A percentile compares a stretch with the other conserved stretches of the same genome.
Conservation (phyloP, 2,329 filamentous ascomycete genomes). For the Alternaria incomplexa region DNA sequence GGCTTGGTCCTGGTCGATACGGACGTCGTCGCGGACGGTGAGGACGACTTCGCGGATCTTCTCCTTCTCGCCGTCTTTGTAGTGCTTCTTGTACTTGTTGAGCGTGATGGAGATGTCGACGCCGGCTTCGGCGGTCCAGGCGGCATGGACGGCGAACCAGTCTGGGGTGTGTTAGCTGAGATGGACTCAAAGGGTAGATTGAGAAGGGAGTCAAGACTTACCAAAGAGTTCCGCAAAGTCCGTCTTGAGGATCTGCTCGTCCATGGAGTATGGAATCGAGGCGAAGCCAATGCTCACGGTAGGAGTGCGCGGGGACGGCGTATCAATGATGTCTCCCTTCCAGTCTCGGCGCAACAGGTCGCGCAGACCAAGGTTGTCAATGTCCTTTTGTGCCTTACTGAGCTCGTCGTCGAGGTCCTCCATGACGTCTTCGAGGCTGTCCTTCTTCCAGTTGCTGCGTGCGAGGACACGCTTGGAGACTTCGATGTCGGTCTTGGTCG, state of each 20-base stretch:
- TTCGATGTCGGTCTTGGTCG: conserved; percentile 49
- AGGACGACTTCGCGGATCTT: conserved; percentile 57
- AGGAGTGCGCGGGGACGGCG: conserved; percentile 53
- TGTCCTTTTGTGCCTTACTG: conserved; percentile 51
- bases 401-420: conserved; percentile 50
- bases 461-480: conserved; percentile 49
- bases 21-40: conserved; percentile 53
- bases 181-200: not conserved
- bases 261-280: conserved; percentile 55
- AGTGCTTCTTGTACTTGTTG: conserved; percentile 55
- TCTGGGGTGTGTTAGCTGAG: conserved; percentile 20
- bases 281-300: conserved; percentile 56
- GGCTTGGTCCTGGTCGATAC: conserved; percentile 53
- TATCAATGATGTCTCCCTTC: conserved; percentile 57
- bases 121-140: conserved; percentile 55
- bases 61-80: conserved; percentile 50
- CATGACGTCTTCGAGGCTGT: conserved; percentile 52
- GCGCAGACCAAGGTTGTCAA: conserved; percentile 50
- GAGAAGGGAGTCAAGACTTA: not conserved
- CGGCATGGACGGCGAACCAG: conserved; percentile 57
- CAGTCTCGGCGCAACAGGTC: conserved; percentile 56
- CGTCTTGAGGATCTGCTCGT: conserved; percentile 54
- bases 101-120: conserved; percentile 54
- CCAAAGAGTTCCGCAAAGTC: conserved; percentile 55
- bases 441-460: conserved; percentile 52